Evolutionary conservation across 306 rosid genomes (phyloP).

Genomic region (Crataegus laevigata): DNA sequence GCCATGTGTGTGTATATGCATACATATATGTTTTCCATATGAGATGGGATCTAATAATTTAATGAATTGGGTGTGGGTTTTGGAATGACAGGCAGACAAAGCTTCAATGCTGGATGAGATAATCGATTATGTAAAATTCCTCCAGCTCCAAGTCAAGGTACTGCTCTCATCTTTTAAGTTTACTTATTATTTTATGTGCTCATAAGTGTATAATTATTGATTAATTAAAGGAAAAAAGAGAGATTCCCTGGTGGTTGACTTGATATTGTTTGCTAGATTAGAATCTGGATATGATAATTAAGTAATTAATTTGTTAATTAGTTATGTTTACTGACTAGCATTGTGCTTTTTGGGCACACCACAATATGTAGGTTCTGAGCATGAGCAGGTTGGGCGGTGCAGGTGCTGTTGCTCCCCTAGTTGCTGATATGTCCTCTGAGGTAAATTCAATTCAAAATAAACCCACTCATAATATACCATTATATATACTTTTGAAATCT

Average conservation of each 20-base stretch:
- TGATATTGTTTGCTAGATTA: constrained; percentile 16
- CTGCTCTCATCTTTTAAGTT: not conserved
- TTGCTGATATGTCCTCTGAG: constrained; percentile 75
- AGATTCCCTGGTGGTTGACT: constrained; percentile 14
- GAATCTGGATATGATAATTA: not conserved
- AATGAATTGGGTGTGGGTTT: not conserved
- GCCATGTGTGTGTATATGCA: not conserved
- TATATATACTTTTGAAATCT: too few species aligned
- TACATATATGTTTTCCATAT: not conserved
- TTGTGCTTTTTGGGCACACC: not conserved
- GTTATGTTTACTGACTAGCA: not conserved
- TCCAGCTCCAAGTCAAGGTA: constrained; percentile 98
- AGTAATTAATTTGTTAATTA: not conserved
- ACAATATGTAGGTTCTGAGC: constrained; percentile 67
- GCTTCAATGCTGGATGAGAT: constrained; percentile 99
- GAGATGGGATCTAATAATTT: not conserved
- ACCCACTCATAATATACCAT: not conserved
- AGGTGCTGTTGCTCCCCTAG: constrained; percentile 81
- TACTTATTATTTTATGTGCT: not conserved
- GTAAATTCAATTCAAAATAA: constrained; percentile 20
- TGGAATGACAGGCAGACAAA: constrained; percentile 88
- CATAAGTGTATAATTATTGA: not conserved
- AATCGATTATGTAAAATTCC: constrained; percentile 91
- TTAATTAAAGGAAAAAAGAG: not conserved
- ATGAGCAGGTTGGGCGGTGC: constrained; percentile 99